Evolutionary conservation across 2,329 filamentous ascomycete species (phyloP).

Genomic region (Aspergillus novofumigatus): DNA sequence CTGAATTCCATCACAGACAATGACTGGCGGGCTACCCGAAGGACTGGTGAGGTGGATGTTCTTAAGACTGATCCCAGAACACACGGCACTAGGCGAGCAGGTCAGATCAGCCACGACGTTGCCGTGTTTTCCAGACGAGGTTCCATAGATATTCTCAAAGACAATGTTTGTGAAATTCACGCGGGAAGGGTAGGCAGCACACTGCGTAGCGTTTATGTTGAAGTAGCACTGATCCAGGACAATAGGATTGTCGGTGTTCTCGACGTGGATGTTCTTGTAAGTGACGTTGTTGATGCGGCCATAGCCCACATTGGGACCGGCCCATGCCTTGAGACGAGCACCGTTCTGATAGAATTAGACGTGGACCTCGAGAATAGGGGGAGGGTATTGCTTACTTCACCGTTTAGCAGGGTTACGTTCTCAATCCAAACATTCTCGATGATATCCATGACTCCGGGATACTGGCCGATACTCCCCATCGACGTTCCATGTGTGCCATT

Average conservation of each 20-base stretch:
- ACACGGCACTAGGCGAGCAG: constrained; percentile 56
- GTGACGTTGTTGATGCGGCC: constrained; percentile 61
- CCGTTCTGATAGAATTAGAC: constrained; percentile 45
- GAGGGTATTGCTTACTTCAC: constrained; percentile 28
- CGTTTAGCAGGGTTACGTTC: constrained; percentile 55
- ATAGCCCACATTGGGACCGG: constrained; percentile 54
- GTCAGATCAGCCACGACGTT: constrained; percentile 52
- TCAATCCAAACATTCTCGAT: constrained; percentile 57
- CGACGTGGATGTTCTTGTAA: constrained; percentile 58
- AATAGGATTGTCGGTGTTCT: constrained; percentile 55
- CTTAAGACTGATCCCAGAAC: constrained; percentile 52
- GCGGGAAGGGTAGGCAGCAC: constrained; percentile 51
- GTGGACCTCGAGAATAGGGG: background rate
- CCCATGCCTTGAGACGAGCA: constrained; percentile 60
- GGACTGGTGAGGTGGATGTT: constrained; percentile 55
- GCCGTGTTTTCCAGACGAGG: constrained; percentile 54
- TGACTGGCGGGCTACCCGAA: constrained; percentile 37
- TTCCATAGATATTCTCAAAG: constrained; percentile 57
- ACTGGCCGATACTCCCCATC: constrained; percentile 58
- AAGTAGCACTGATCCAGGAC: constrained; percentile 63
- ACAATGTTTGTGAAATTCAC: constrained; percentile 58
- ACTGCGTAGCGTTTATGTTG: constrained; percentile 50
- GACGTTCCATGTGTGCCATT: constrained; percentile 56
- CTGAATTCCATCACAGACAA: constrained; percentile 50
- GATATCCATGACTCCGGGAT: constrained; percentile 51